Evolutionary conservation across 2,329 filamentous ascomycete species (phyloP).

Genomic region (Rhexocercosporidium sp.): DNA sequence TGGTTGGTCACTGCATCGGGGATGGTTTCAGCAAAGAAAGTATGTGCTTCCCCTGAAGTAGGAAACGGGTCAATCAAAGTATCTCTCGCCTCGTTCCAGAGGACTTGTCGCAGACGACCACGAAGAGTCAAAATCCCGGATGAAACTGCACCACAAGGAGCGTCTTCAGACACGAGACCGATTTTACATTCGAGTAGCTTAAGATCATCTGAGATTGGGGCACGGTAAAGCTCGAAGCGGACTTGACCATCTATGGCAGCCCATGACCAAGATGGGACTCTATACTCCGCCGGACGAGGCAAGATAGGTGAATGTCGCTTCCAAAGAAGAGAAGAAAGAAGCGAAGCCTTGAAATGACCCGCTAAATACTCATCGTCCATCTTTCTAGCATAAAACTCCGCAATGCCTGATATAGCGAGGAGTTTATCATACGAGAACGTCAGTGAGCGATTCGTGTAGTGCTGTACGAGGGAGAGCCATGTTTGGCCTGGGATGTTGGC

Average conservation of each 20-base stretch:
- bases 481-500: neutral
- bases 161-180: neutral
- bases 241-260: constrained; percentile 4
- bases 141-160: constrained; percentile 46
- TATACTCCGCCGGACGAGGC: neutral
- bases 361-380: neutral
- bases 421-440: constrained; percentile 13
- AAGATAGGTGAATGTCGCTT: neutral
- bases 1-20: neutral
- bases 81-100: neutral
- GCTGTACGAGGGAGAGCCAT: constrained; percentile 4
- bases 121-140: neutral
- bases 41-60: neutral
- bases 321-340: neutral
- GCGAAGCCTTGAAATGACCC: neutral
- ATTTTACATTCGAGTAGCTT: neutral
- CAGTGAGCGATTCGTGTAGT: constrained; percentile 8
- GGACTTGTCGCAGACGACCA: neutral
- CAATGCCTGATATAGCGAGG: constrained; percentile 5
- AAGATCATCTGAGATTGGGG: neutral
- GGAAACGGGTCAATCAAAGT: neutral
- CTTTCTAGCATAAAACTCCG: neutral
- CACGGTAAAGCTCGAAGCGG: neutral
- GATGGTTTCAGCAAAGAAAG: neutral
- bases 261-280: constrained; percentile 14